Evolutionary conservation across 495 filamentous ascomycete species (phyloP).

Genomic region (Articulospora tetracladia): DNA sequence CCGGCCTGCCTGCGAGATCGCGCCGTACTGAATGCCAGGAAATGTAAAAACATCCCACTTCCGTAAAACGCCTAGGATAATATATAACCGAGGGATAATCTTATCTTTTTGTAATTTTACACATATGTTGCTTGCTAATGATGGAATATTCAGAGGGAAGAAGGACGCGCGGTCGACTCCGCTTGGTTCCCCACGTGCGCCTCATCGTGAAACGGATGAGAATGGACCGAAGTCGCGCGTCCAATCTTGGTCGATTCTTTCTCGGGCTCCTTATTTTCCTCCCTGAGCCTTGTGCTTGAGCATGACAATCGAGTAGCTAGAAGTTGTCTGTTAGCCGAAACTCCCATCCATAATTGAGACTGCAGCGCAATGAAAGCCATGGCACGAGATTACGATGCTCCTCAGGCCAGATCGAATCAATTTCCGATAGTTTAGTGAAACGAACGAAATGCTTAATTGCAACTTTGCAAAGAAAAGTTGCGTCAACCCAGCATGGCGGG

Average conservation of each 20-base stretch:
- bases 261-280: conserved; percentile 6
- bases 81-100: neutral
- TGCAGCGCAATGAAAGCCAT: no score
- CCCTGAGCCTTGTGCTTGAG: conserved; percentile 29
- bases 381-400: neutral
- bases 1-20: neutral
- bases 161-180: neutral
- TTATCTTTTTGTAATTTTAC: neutral
- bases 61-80: neutral
- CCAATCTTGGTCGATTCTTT: neutral
- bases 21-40: neutral
- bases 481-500: neutral
- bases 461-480: neutral
- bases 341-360: no score
- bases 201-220: neutral
- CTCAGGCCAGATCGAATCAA: neutral
- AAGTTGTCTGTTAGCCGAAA: conserved; percentile 1
- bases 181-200: neutral
- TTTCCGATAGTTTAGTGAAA: neutral
- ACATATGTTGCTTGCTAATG: neutral
- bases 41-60: neutral
- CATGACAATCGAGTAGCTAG: conserved; percentile 51
- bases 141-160: neutral
- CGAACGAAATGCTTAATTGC: neutral
- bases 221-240: neutral